Base-by-base conservation (phyloP, 345 rosid genomes). In the Mangifera indica region DNA sequence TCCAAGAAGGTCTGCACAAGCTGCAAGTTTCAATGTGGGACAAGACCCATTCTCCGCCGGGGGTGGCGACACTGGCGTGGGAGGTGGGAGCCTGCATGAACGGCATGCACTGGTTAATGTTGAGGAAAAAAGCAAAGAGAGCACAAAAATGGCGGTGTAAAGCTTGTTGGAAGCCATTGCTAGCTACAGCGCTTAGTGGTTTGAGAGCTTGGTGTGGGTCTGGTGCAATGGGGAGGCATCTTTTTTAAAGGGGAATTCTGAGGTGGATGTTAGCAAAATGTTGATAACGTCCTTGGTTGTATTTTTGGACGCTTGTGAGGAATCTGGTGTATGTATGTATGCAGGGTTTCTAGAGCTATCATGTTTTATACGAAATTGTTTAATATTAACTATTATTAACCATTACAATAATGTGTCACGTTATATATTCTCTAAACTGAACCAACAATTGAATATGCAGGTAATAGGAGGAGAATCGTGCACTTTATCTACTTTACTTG, bases 21-120 rank as follows among this genome's bases (percentile, higher is more conserved):
- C 83, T 7, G 88, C 87, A 14, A 87, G 82, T 81, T 85, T 87
- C 77, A 82, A 51, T 2, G 89, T 68, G 0, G 90, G 89, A 73
- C 93, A 88, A 26, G 72, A 21, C 12, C 26, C 29, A 11, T 46
- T 52, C 40, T 34, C 4, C 40, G 12, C 3, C 4, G 4, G 15
- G 9, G 70, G 54, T 10, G 29, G 32, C 32, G 32, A 1, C 32
- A n/a, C n/a, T n/a, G n/a, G n/a, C n/a, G n/a, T n/a, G 2, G 70
- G 55, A 1, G 56, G 3, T 3, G 80, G 7, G 0, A 65, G 64
- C 1, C 10, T 15, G 84, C 89, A 81, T 6, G 79, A 7, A 17
- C 25, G 4, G n/a, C 84, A 85, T 20, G 81, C 83, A 15, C 10
- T 53, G n/a, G 89, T 67, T 67, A 75, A 21, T 21, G 77, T 34